Conservation (phyloP, 176 grass and related monocot genomes). For the Aegilops sharonensis region DNA sequence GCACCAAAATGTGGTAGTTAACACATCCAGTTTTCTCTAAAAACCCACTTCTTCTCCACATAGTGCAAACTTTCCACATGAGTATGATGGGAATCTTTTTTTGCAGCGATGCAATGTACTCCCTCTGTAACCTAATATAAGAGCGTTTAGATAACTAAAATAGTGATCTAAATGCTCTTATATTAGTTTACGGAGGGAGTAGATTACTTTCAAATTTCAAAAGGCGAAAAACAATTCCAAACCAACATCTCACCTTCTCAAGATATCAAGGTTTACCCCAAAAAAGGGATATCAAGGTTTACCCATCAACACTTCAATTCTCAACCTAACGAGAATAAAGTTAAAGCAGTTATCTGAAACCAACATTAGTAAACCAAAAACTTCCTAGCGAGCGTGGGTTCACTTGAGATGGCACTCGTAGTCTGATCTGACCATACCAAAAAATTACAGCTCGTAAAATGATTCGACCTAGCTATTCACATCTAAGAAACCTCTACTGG, state of each 20-base stretch:
- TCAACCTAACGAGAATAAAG: background rate
- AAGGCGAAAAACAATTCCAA: background rate
- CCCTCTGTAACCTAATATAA: no score
- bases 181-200: no score
- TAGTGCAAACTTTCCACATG: no score
- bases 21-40: no score
- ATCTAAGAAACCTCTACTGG: background rate
- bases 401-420: background rate
- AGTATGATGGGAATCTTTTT: no score
- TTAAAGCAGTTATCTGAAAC: background rate
- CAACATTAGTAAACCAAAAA: background rate
- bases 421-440: background rate
- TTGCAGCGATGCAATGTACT: no score
- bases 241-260: background rate
- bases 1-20: no score
- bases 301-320: background rate
- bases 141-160: no score
- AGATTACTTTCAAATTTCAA: background rate
- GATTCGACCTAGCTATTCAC: conserved; percentile 16
- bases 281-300: background rate
- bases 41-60: no score
- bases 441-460: conserved; percentile 18
- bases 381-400: background rate
- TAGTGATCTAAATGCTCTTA: no score
- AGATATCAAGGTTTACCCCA: background rate